Evolutionary conservation across 345 rosid species (phyloP), one percentile per base, ranked within the genome.

Genomic region (Populus nigra): DNA sequence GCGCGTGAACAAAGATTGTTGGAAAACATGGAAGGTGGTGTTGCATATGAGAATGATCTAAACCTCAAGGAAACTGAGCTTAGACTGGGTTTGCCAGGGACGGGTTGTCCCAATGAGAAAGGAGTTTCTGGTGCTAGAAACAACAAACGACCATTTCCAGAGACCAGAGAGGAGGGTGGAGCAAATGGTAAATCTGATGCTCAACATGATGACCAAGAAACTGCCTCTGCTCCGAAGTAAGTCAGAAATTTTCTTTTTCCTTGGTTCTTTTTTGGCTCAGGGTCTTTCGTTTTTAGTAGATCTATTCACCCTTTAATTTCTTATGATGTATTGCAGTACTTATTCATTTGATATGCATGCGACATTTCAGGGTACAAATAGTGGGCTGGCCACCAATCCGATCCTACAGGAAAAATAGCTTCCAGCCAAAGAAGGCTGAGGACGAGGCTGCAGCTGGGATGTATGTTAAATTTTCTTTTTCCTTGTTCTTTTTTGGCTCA

Each of bases 351-450:
- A 65, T 49, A 20, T 72, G 4, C 39, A 41, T 72, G 49, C 36
- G 45, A 31, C 50, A 50, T 68, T 57, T 13, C 87, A 94, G 98
- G 84, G 88, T 84, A 55, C 97, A 89, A 75, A 84, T 90, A 35
- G 94, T 94, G 23, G 97, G 98, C 22, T 94, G 98, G 98, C 98
- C 98, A 62, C 98, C 98, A 15, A 78, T 94, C 79, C 73, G 91
- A 79, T 91, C 97, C n/a, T 89, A 85, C 85, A 73, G 95, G 88
- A 93, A 90, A 80, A 93, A 93, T 78, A 85, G 47, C 76, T 39
- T 91, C 67, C 86, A 83, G 65, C 63, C 70, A 15, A 89, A 86
- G 81, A 90, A 90, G 78, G 79, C 78, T 20, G 73, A 68, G 17
- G 25, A 25, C 20, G 66, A 73, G 65, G 65, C 66, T 57, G 50